phyloP scores from a whole-genome alignment of 2,329 filamentous ascomycete genomes.

The Penicillium expansum region DNA sequence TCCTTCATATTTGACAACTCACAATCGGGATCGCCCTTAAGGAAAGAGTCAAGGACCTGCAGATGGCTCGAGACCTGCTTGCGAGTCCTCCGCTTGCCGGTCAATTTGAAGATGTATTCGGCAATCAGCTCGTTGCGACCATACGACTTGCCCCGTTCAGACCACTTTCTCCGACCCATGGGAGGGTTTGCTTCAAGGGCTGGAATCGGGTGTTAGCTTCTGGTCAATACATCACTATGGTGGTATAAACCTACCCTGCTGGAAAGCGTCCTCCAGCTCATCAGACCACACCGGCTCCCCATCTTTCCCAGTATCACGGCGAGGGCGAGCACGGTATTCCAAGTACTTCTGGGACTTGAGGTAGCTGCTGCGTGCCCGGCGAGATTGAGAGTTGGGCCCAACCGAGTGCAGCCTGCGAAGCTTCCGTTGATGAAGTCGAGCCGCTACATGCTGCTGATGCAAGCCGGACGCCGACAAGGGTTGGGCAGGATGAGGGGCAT shows the following conservation, averaged over 20 bases:
- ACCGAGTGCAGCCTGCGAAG: conserved; percentile 37
- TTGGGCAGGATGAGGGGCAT: conserved; percentile 27
- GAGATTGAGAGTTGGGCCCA: conserved; percentile 27
- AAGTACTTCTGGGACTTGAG: conserved; percentile 45
- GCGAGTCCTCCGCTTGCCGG: conserved; percentile 52
- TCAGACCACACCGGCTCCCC: conserved; percentile 48
- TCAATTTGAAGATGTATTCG: conserved; percentile 55
- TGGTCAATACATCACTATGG: not conserved
- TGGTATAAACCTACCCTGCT: conserved; percentile 40
- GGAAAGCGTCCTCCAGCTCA: conserved; percentile 48
- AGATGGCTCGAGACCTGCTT: conserved; percentile 66
- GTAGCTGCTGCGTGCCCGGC: conserved; percentile 34
- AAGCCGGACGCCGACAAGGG: conserved; percentile 26
- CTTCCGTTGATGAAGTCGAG: conserved; percentile 36
- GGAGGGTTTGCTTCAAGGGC: conserved; percentile 56
- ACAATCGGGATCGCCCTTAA: conserved; percentile 54
- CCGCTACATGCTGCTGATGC: conserved; percentile 28
- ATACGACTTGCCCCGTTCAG: conserved; percentile 51
- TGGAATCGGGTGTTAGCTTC: conserved; percentile 24
- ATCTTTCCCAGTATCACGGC: conserved; percentile 44
- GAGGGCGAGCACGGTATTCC: conserved; percentile 44
- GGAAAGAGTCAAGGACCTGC: conserved; percentile 59
- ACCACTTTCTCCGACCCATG: conserved; percentile 57
- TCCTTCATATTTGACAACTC: conserved; percentile 25
- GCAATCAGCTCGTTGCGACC: conserved; percentile 63